Percentiles rank a stretch among this genome's conserved stretches.
These are phyloP conservation scores for Juncus effusus DNA, from an alignment of 176 grass and related monocot genomes.

Conservation along the genomic window DNA sequence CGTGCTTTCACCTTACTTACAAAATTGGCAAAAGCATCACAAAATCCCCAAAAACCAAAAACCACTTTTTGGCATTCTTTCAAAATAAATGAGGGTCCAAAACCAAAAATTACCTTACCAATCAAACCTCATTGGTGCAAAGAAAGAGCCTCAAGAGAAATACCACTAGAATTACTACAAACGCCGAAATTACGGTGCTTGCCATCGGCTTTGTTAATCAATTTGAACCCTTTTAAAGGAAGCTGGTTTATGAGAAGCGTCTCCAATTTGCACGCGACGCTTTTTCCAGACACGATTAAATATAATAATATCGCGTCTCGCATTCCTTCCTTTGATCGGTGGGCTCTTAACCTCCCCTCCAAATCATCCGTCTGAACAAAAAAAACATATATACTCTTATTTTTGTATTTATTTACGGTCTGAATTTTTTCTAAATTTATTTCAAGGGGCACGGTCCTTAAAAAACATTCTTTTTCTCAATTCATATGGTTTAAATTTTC, in stretches of 20 bases:
- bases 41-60: not conserved
- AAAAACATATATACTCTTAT: not conserved
- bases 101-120: not conserved
- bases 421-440: too few relatives aligned
- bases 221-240: constrained; percentile 60
- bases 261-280: constrained; percentile 80
- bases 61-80: not conserved
- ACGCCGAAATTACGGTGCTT: constrained; percentile 82
- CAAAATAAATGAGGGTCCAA: constrained; percentile 4
- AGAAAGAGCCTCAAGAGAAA: constrained; percentile 38
- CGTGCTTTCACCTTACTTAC: constrained; percentile 22
- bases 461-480: too few relatives aligned
- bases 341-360: constrained; percentile 54
- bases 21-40: constrained; percentile 60
- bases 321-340: constrained; percentile 81
- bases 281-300: constrained; percentile 80
- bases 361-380: constrained; percentile 90
- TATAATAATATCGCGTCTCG: constrained; percentile 58
- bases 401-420: too few relatives aligned
- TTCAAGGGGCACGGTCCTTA: too few relatives aligned
- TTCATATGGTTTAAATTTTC: too few relatives aligned
- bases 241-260: constrained; percentile 93
- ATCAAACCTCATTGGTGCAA: constrained; percentile 23
- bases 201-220: constrained; percentile 81
- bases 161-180: constrained; percentile 26